phyloP scores from a whole-genome alignment of 495 filamentous ascomycete genomes.

The Aspergillus baeticus region DNA sequence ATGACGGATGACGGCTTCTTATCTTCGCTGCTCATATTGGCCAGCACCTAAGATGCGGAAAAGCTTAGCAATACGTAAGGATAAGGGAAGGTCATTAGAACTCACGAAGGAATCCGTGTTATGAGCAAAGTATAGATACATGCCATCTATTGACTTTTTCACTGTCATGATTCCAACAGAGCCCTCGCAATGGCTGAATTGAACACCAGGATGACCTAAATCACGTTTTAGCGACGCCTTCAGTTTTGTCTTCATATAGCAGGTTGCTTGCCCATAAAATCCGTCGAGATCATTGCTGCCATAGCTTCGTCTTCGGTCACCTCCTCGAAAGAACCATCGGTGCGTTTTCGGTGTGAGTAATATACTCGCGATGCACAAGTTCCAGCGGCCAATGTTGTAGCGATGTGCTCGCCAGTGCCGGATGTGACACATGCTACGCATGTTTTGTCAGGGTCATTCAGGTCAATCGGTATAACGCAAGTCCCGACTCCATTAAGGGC shows the following conservation, averaged over 20 bases:
- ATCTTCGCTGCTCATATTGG: constrained; percentile 81
- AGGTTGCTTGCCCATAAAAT: constrained; percentile 66
- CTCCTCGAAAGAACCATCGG: constrained; percentile 58
- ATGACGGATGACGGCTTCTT: constrained; percentile 72
- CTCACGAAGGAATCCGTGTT: constrained; percentile 86
- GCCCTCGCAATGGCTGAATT: constrained; percentile 64
- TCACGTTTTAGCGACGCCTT: background rate
- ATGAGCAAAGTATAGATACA: constrained; percentile 82
- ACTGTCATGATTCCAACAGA: constrained; percentile 83
- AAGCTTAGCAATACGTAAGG: constrained; percentile 14
- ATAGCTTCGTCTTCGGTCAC: constrained; percentile 72
- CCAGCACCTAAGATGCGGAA: constrained; percentile 56
- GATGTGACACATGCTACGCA: constrained; percentile 79
- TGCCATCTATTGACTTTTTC: constrained; percentile 69
- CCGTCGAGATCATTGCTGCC: constrained; percentile 65
- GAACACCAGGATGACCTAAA: constrained; percentile 70
- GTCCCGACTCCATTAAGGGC: constrained; percentile 90
- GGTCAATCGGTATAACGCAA: constrained; percentile 71
- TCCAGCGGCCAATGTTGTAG: constrained; percentile 79
- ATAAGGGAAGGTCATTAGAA: background rate
- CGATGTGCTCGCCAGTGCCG: constrained; percentile 97
- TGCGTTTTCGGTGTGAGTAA: constrained; percentile 56
- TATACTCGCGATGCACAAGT: constrained; percentile 77
- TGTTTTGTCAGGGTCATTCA: constrained; percentile 56
- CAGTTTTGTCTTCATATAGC: background rate